Conservation (phyloP, 169 alveolate species). For the Plasmodium vivax region DNA sequence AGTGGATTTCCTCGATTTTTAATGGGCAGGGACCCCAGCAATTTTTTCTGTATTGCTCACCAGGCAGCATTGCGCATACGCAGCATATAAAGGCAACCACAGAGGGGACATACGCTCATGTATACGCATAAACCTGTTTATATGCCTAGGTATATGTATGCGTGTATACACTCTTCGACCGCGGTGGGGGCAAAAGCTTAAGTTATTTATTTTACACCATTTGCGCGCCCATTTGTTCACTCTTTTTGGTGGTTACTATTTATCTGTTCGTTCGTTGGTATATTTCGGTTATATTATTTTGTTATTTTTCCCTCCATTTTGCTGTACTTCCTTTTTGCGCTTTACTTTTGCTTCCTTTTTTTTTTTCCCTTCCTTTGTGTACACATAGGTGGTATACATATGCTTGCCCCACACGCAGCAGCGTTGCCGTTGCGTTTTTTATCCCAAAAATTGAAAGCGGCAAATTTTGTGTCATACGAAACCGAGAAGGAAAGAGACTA, state of each 20-base stretch:
- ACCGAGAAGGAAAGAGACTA: not conserved
- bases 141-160: not conserved
- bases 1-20: not conserved
- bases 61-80: not conserved
- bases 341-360: not conserved
- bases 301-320: not conserved
- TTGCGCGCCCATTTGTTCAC: not conserved
- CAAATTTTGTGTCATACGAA: not conserved
- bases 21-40: not conserved
- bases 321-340: not conserved
- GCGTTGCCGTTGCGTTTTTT: not conserved
- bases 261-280: not conserved
- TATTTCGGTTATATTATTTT: not conserved
- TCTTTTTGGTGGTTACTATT: not conserved
- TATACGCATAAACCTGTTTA: not conserved
- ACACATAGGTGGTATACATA: not conserved
- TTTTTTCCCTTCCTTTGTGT: not conserved
- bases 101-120: not conserved
- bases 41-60: not conserved
- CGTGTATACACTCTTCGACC: not conserved
- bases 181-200: not conserved
- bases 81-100: not conserved
- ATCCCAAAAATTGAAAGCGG: not conserved
- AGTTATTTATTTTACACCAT: not conserved
- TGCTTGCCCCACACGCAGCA: not conserved